Conservation (phyloP, 2,329 filamentous ascomycete species). For the Paraconiothyrium brasiliense region DNA sequence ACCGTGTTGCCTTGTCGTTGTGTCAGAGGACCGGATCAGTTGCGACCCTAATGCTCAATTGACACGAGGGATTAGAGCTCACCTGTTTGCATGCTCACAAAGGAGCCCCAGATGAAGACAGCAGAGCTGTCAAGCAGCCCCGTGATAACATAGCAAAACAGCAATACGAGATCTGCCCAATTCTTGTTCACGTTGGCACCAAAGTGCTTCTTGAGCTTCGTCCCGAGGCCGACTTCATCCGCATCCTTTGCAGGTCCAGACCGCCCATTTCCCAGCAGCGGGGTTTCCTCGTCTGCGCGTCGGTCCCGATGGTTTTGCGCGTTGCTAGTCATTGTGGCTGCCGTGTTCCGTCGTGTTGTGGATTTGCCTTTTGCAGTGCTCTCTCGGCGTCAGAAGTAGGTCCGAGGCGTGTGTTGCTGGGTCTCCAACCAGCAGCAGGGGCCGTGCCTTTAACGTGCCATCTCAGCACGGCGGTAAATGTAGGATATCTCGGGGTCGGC, state of each 20-base stretch:
- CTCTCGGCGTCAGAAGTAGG: conserved; percentile 17
- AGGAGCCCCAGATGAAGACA: conserved; percentile 80
- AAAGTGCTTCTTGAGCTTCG: conserved; percentile 45
- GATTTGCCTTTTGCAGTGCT: conserved; percentile 13
- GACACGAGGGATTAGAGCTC: conserved; percentile 28
- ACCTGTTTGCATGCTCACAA: conserved; percentile 87
- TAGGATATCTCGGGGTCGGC: conserved; percentile 11
- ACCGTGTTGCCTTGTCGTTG: conserved; percentile 71
- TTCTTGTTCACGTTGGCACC: conserved; percentile 65
- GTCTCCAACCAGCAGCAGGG: background rate
- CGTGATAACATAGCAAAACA: conserved; percentile 79
- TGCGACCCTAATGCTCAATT: background rate
- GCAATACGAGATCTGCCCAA: conserved; percentile 73
- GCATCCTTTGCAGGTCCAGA: conserved; percentile 26
- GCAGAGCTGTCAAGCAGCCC: conserved; percentile 80
- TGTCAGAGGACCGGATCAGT: conserved; percentile 21
- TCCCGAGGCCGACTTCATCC: conserved; percentile 14
- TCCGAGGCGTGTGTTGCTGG: conserved; percentile 4
- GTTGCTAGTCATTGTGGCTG: conserved; percentile 27
- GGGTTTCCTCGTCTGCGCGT: conserved; percentile 41
- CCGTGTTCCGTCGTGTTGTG: conserved; percentile 11
- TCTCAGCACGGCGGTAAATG: background rate
- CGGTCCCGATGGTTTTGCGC: conserved; percentile 16
- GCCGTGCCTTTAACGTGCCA: conserved; percentile 9
- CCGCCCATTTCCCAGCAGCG: conserved; percentile 37